A percentile compares a stretch with the other conserved stretches of the same genome.
phyloP scores from a whole-genome alignment of 108 stramenopile species.

The Craspedostauros australis region DNA sequence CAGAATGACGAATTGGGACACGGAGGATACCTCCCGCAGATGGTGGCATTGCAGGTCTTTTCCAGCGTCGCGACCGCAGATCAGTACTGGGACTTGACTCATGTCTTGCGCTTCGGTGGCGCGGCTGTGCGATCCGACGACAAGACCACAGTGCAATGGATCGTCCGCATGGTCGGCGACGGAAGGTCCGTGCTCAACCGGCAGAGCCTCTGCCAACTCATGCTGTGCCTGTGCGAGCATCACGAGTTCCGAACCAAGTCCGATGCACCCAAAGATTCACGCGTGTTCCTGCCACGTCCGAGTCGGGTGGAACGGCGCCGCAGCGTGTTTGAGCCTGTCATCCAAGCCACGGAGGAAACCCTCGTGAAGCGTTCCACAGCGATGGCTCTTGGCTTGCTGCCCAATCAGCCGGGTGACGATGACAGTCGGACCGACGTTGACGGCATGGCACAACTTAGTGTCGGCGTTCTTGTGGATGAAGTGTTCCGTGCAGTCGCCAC shows the following conservation, averaged over 20 bases:
- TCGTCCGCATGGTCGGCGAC: constrained; percentile 11
- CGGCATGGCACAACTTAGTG: too few relatives aligned
- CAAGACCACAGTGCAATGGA: constrained; percentile 18
- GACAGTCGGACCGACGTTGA: too few relatives aligned
- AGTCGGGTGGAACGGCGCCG: too few relatives aligned
- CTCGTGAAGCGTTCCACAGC: too few relatives aligned
- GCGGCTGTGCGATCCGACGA: constrained; percentile 46
- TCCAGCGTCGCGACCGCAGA: constrained; percentile 20
- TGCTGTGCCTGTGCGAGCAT: constrained; percentile 57
- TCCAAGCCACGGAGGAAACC: too few relatives aligned
- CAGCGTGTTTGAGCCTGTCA: too few relatives aligned
- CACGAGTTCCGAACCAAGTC: constrained; percentile 40
- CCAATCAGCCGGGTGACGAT: too few relatives aligned
- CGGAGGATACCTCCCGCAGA: constrained; percentile 64
- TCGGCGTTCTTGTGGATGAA: too few relatives aligned
- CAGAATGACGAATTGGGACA: constrained; percentile 65
- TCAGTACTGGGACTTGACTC: constrained; percentile 56
- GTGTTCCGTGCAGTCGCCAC: too few relatives aligned
- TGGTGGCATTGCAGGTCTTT: constrained; percentile 61
- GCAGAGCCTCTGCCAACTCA: constrained; percentile 43
- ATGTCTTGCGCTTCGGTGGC: constrained; percentile 79
- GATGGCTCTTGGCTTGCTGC: too few relatives aligned
- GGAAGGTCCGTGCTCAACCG: constrained; percentile 5
- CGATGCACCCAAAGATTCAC: neutral
- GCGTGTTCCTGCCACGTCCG: too few relatives aligned